Conservation (phyloP, 495 filamentous ascomycete genomes). For the Hypoxylon fuscum region DNA sequence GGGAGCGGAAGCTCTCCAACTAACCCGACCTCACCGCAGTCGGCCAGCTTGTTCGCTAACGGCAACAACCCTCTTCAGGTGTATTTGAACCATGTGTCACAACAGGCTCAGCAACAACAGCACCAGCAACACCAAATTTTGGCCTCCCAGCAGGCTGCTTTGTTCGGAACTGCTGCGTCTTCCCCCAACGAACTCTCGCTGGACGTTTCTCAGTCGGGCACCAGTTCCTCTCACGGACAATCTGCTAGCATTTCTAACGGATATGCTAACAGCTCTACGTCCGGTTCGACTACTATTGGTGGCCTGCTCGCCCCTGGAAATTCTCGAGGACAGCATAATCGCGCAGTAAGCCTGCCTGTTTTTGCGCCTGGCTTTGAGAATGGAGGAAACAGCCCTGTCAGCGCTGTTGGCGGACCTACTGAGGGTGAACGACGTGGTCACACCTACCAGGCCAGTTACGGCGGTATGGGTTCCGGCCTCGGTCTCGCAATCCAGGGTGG, state of each 20-base stretch:
- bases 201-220: slow-evolving; percentile 65
- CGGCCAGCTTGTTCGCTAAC: slow-evolving; percentile 74
- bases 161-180: slow-evolving; percentile 66
- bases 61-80: slow-evolving; percentile 92
- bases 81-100: slow-evolving; percentile 87
- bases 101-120: slow-evolving; percentile 79
- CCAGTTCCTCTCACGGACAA: slow-evolving; percentile 66
- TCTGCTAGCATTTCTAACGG: slow-evolving; percentile 69
- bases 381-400: slow-evolving; percentile 57
- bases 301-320: slow-evolving; percentile 79
- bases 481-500: slow-evolving; percentile 62
- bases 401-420: slow-evolving; percentile 50
- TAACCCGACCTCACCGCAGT: slow-evolving; percentile 48
- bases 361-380: slow-evolving; percentile 63
- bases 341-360: slow-evolving; percentile 83
- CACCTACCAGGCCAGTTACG: slow-evolving; percentile 64
- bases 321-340: slow-evolving; percentile 76
- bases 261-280: slow-evolving; percentile 60
- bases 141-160: slow-evolving; percentile 66
- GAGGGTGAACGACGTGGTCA: slow-evolving; percentile 61
- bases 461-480: slow-evolving; percentile 59
- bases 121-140: slow-evolving; percentile 73
- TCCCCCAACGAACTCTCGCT: slow-evolving; percentile 61
- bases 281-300: slow-evolving; percentile 73
- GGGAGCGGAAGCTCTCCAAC: slow-evolving; percentile 64